Conservation (phyloP, 2,329 filamentous ascomycete species). For the Trichoderma simmonsii region DNA sequence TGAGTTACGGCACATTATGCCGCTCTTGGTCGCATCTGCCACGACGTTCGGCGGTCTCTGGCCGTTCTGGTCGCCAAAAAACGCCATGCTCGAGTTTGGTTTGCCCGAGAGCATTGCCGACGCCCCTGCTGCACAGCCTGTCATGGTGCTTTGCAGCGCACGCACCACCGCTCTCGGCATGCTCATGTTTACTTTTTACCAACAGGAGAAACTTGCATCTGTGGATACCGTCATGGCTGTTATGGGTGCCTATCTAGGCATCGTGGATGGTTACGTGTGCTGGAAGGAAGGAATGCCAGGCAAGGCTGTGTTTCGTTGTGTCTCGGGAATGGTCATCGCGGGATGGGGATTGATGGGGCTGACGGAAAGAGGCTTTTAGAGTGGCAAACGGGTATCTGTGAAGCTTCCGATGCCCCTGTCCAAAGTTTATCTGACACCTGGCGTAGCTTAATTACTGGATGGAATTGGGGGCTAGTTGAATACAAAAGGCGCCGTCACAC, state of each 20-base stretch:
- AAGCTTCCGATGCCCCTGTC: background rate
- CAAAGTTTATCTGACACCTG: background rate
- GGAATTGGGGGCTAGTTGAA: background rate
- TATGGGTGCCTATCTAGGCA: slow-evolving; percentile 17
- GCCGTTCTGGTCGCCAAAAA: slow-evolving; percentile 17
- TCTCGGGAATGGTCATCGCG: slow-evolving; percentile 14
- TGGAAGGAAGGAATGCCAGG: slow-evolving; percentile 18
- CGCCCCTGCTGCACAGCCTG: slow-evolving; percentile 10
- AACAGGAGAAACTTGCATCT: background rate
- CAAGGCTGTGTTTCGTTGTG: slow-evolving; percentile 18
- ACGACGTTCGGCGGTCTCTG: slow-evolving; percentile 20
- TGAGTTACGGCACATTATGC: slow-evolving; percentile 12
- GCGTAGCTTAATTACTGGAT: background rate
- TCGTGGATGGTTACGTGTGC: slow-evolving; percentile 19
- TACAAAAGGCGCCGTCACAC: background rate
- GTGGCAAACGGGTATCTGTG: slow-evolving; percentile 23
- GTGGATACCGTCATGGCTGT: slow-evolving; percentile 19
- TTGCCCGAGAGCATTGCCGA: slow-evolving; percentile 13
- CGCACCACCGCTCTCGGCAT: slow-evolving; percentile 18
- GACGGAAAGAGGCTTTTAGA: slow-evolving; percentile 7
- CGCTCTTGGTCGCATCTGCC: slow-evolving; percentile 7
- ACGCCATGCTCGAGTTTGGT: slow-evolving; percentile 21
- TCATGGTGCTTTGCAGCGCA: slow-evolving; percentile 15
- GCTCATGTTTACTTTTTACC: slow-evolving; percentile 19
- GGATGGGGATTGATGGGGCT: slow-evolving; percentile 16